Conservation (phyloP, 1,284 basidiomycete species). For the Ustilago shanxiensis region DNA sequence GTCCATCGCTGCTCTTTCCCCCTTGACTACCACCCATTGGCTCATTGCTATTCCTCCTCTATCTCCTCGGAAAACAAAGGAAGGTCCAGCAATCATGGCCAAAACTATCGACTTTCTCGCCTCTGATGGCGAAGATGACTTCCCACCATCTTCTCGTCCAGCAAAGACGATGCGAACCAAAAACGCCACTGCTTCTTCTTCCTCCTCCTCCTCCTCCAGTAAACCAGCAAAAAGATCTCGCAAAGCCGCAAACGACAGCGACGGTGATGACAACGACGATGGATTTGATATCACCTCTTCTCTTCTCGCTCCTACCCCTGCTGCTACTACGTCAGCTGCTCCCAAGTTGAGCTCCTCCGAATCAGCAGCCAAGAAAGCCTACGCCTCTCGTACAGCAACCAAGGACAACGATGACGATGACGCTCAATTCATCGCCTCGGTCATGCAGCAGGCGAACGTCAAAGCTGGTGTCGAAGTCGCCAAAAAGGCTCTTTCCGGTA, state of each 20-base stretch:
- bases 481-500: constrained; percentile 54
- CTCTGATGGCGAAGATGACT: constrained; percentile 53
- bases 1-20: background rate
- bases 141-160: constrained; percentile 10
- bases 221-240: constrained; percentile 17
- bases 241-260: constrained; percentile 11
- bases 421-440: constrained; percentile 64
- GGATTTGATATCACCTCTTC: constrained; percentile 45
- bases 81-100: constrained; percentile 35
- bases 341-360: constrained; percentile 17
- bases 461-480: constrained; percentile 64
- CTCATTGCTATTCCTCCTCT: background rate
- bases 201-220: constrained; percentile 14
- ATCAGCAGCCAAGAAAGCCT: constrained; percentile 1
- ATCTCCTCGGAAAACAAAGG: too few species aligned
- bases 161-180: constrained; percentile 12
- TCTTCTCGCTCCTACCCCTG: constrained; percentile 12
- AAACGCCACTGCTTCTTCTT: constrained; percentile 34
- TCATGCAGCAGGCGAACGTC: constrained; percentile 66
- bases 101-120: constrained; percentile 63
- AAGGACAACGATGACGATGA: constrained; percentile 61
- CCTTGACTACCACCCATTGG: background rate
- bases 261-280: constrained; percentile 29
- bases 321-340: background rate
- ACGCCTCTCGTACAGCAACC: background rate